A percentile compares a stretch with the other conserved stretches of the same genome.
phyloP scores from a whole-genome alignment of 345 rosid genomes.

The Balakata baccata region DNA sequence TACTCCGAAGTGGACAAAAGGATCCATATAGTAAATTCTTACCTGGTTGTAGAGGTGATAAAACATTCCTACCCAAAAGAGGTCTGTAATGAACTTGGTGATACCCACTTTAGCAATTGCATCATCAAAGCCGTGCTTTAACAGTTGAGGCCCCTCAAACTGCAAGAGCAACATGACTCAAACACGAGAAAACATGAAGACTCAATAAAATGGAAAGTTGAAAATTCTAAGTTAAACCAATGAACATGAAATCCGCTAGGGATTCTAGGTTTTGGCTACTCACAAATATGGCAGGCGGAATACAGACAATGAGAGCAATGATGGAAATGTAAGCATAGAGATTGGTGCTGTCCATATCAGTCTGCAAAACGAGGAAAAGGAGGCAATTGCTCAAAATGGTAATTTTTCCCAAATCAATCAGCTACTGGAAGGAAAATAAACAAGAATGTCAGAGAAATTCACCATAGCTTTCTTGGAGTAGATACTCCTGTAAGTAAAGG shows the following conservation, averaged over 20 bases:
- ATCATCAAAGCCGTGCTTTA: slow-evolving; percentile 68
- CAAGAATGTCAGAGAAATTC: slow-evolving; percentile 19
- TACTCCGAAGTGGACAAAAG: neutral
- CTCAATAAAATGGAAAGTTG: neutral
- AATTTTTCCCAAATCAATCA: neutral
- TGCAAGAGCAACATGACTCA: slow-evolving; percentile 25
- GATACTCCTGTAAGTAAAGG: slow-evolving; percentile 93
- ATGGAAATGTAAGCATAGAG: slow-evolving; percentile 93
- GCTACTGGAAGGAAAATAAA: neutral
- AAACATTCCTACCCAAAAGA: slow-evolving; percentile 98
- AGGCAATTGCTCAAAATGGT: neutral
- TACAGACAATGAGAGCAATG: slow-evolving; percentile 81
- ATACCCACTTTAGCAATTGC: slow-evolving; percentile 88
- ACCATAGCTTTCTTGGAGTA: slow-evolving; percentile 99
- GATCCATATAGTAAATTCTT: neutral
- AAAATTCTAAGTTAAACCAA: neutral
- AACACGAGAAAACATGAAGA: neutral
- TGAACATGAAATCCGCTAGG: neutral
- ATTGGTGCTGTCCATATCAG: slow-evolving; percentile 98
- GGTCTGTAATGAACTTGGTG: slow-evolving; percentile 80
- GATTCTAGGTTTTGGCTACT: slow-evolving; percentile 28
- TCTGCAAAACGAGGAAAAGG: slow-evolving; percentile 41
- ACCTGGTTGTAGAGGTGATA: slow-evolving; percentile 99
- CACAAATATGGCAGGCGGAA: slow-evolving; percentile 90
- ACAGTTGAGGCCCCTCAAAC: slow-evolving; percentile 88